Evolutionary conservation across 768 basidiomycete genomes (phyloP).

Genomic region (Termitomyces sp.): DNA sequence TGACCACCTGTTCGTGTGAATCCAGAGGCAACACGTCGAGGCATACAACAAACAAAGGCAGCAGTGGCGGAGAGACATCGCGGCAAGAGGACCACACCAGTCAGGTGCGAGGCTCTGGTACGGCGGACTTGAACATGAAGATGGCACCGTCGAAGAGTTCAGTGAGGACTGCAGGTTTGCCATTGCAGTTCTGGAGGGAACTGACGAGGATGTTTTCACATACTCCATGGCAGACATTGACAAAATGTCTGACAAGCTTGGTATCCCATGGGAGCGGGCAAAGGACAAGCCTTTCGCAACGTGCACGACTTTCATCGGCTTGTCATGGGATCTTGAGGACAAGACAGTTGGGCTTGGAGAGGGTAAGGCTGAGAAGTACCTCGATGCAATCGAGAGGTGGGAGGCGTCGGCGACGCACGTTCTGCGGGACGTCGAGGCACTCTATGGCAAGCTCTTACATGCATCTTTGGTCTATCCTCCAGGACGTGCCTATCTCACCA

Average conservation of each 20-base stretch:
- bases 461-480: constrained; percentile 11
- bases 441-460: constrained; percentile 21
- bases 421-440: background rate
- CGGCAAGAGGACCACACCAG: background rate
- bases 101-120: constrained; percentile 13
- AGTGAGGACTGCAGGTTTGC: constrained; percentile 23
- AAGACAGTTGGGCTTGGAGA: background rate
- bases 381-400: background rate
- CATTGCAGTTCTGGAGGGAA: background rate
- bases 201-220: background rate
- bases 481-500: constrained; percentile 28
- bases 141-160: constrained; percentile 21
- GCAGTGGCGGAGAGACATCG: background rate
- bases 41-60: accelerated
- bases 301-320: background rate
- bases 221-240: constrained; percentile 11
- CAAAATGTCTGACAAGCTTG: constrained; percentile 10
- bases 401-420: accelerated
- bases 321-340: background rate
- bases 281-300: background rate
- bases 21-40: constrained; percentile 12
- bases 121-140: constrained; percentile 9
- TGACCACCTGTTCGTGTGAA: constrained; percentile 18
- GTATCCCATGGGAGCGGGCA: constrained; percentile 4
- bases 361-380: background rate